These are phyloP conservation scores for Hanseniaspora clermontiae DNA, from an alignment of 805 yeast species.

Conservation along the genomic window DNA sequence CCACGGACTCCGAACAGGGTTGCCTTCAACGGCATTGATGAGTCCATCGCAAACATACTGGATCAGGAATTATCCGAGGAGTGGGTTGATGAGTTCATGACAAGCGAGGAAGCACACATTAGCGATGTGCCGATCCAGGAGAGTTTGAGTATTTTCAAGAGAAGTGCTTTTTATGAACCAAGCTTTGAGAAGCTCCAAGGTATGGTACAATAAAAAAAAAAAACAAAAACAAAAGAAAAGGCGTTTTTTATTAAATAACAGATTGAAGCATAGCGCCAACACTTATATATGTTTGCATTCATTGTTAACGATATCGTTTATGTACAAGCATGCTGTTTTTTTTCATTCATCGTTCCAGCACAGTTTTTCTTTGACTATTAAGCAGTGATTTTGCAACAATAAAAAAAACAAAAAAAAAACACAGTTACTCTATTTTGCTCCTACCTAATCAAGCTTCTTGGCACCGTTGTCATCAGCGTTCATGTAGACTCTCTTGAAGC, in stretches of 20 bases:
- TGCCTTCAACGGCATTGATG: slow-evolving; percentile 30
- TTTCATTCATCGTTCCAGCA: too few relatives aligned
- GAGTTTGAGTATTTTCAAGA: neutral
- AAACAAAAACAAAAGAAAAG: neutral
- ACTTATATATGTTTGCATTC: too few relatives aligned
- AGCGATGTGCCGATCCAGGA: slow-evolving; percentile 9
- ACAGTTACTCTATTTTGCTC: too few relatives aligned
- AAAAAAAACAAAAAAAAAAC: neutral
- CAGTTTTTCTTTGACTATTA: too few relatives aligned
- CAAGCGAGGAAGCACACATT: slow-evolving; percentile 4
- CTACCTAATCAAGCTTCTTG: slow-evolving; percentile 1
- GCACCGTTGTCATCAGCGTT: slow-evolving; percentile 1
- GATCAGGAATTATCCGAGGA: slow-evolving; percentile 3
- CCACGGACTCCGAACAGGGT: slow-evolving; percentile 52
- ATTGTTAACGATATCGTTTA: too few relatives aligned
- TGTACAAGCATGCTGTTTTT: too few relatives aligned
- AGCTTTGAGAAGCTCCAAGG: slow-evolving; percentile 3
- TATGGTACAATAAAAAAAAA: neutral
- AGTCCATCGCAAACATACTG: slow-evolving; percentile 18
- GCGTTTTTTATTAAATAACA: too few relatives aligned
- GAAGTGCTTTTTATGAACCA: slow-evolving; percentile 1
- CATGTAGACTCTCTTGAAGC: slow-evolving; percentile 37
- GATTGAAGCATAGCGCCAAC: too few relatives aligned
- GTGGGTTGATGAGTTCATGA: neutral
- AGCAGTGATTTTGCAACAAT: neutral